Evolutionary conservation across 2,329 filamentous ascomycete species (phyloP).

Genomic region (Tricladium varicosporioides): DNA sequence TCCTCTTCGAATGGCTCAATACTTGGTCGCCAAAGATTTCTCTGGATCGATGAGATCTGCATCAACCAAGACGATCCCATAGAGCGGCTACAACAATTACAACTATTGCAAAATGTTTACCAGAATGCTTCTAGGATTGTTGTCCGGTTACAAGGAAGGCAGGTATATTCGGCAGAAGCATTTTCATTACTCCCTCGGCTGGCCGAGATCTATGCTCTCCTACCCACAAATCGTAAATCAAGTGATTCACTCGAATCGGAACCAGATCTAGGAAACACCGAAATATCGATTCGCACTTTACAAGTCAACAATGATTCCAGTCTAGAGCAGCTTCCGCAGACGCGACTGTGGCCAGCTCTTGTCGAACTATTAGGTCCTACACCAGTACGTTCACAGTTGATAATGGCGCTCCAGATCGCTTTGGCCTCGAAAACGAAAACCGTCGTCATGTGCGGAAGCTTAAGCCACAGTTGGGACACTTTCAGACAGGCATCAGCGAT

Average conservation of each 20-base stretch:
- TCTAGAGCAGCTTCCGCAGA: no score
- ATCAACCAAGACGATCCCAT: neutral
- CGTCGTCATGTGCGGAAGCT: neutral
- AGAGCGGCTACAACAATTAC: neutral
- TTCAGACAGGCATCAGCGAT: neutral
- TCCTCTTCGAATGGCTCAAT: neutral
- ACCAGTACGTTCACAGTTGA: neutral
- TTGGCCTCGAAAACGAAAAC: neutral
- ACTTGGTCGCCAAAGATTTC: neutral
- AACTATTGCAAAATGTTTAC: neutral
- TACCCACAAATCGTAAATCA: neutral
- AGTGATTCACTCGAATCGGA: neutral
- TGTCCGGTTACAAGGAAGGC: neutral
- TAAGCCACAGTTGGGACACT: neutral
- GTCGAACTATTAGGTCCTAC: neutral
- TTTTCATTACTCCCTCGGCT: neutral
- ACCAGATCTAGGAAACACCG: no score
- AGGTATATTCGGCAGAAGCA: neutral
- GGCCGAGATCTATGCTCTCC: neutral
- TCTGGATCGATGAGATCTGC: neutral
- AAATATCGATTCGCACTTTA: no score
- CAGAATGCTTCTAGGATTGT: neutral
- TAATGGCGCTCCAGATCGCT: neutral
- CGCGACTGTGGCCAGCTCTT: neutral
- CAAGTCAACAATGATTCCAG: no score